Base-by-base conservation (phyloP, 768 basidiomycete species). In the Boletus insuetus region DNA sequence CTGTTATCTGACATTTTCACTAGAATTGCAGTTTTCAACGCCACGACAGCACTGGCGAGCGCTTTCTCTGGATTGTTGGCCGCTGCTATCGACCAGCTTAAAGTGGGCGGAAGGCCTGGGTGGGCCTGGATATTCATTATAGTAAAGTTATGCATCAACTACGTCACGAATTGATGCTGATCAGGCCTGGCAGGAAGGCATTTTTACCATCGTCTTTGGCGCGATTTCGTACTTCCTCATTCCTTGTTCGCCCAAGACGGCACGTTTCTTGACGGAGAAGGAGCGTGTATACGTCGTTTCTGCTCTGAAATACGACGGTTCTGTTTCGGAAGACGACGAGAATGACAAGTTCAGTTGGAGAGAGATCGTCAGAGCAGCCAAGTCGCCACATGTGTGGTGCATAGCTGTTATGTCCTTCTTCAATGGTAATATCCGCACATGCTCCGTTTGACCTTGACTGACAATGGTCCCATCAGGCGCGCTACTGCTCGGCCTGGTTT, bases 41-140 rank as follows among this genome's bases (percentile, higher is more conserved):
- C 72, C 0, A 62, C 75, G 3, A 76, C 82, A 3, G 82, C 82
- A 19, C 70, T 83, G 3, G 76, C 84, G 0, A 80, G 82, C 1
- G 78, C 82, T 1, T 84, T 86, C 61, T 85, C 83, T 5, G 86
- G 87, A 37, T 70, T 87, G 6, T 74, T 89, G 5, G 85, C 86
- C 0, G 73, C 82, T 44, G 84, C 75, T 0, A 85, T 89, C 48
- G 61, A 74, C 16, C 69, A 80, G 14, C 80, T 89, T 74, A 66
- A 85, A 13, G 67, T 75, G 6, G 72, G 71, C 3, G 80, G 82
- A 3, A 77, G 70, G 51, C 73, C 78, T 1, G 85, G 82, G 3
- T 87, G 84, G 85, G 73, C 78, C 32, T 86, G 82, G 84, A 77
- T 84, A 58, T 81, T 82, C 54, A 80, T 82, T 42, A 46, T 81